Evolutionary conservation across 228 moss, liverwort and hornwort genomes (phyloP).

Genomic region (Sphagnum magellanicum): DNA sequence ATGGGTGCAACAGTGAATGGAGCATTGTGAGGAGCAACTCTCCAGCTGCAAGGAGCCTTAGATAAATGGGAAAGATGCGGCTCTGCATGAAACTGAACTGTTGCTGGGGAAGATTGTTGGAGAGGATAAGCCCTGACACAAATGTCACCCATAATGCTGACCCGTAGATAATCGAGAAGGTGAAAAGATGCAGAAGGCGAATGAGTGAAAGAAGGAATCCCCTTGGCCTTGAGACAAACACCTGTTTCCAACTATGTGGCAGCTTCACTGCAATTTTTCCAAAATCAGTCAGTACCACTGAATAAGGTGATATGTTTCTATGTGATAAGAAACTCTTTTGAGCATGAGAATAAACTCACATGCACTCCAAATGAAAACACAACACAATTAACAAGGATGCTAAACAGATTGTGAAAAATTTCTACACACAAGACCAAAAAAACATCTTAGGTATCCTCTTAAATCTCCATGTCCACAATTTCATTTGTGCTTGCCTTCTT

Average conservation of each 20-base stretch:
- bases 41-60: constrained; percentile 6
- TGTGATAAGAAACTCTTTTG: too few relatives aligned
- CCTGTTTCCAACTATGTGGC: constrained; percentile 30
- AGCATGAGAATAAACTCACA: not conserved
- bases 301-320: too few relatives aligned
- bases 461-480: too few relatives aligned
- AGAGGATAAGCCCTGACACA: constrained; percentile 22
- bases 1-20: constrained; percentile 25
- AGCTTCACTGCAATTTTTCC: not conserved
- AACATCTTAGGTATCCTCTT: too few relatives aligned
- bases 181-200: constrained; percentile 49
- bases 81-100: constrained; percentile 40
- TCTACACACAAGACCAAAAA: too few relatives aligned
- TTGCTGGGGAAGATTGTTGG: constrained; percentile 27
- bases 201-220: constrained; percentile 23
- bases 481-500: not conserved
- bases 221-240: constrained; percentile 22
- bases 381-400: not conserved
- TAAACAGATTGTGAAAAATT: too few relatives aligned
- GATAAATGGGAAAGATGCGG: constrained; percentile 20
- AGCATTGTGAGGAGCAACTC: constrained; percentile 15
- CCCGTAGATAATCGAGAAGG: constrained; percentile 34
- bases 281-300: not conserved
- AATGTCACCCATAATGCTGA: constrained; percentile 36
- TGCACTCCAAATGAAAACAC: not conserved